phyloP scores from a whole-genome alignment of 306 rosid genomes.

The Senna siamea region DNA sequence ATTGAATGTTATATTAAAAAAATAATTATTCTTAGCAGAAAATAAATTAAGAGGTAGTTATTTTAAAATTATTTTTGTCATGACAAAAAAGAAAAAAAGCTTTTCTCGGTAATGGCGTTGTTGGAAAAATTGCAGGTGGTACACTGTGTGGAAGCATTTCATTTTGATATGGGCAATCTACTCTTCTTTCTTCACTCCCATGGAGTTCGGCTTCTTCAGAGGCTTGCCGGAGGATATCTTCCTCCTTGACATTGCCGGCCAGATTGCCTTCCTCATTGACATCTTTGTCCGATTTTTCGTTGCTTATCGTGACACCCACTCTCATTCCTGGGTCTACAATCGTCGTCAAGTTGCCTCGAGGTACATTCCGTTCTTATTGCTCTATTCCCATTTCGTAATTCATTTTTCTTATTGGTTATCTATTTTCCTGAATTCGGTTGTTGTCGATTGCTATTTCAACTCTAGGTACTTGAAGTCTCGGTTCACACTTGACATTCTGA shows the following conservation, averaged over 20 bases:
- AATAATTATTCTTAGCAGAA: too few species aligned
- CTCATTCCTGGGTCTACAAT: conserved; percentile 44
- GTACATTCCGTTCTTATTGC: conserved; percentile 4
- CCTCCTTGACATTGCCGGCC: conserved; percentile 70
- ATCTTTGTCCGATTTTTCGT: conserved; percentile 53
- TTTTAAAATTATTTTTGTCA: too few species aligned
- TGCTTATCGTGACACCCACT: conserved; percentile 50
- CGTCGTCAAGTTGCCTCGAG: conserved; percentile 54
- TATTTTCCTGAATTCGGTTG: not conserved
- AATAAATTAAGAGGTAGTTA: too few species aligned
- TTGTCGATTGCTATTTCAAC: not conserved
- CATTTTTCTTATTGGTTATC: not conserved
- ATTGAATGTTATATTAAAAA: too few species aligned
- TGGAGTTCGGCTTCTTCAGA: conserved; percentile 77
- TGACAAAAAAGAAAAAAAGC: too few species aligned
- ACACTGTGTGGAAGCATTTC: conserved; percentile 62
- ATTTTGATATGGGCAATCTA: conserved; percentile 69
- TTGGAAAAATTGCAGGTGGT: conserved; percentile 69
- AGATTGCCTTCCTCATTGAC: conserved; percentile 62
- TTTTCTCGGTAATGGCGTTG: too few species aligned
- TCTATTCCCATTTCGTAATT: not conserved
- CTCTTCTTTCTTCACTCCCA: conserved; percentile 75
- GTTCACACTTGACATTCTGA: conserved; percentile 54
- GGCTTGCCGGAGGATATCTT: conserved; percentile 65
- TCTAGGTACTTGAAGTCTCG: conserved; percentile 62